Base-by-base conservation (phyloP, 2,329 filamentous ascomycete genomes). In the Stachybotrys chartarum region DNA sequence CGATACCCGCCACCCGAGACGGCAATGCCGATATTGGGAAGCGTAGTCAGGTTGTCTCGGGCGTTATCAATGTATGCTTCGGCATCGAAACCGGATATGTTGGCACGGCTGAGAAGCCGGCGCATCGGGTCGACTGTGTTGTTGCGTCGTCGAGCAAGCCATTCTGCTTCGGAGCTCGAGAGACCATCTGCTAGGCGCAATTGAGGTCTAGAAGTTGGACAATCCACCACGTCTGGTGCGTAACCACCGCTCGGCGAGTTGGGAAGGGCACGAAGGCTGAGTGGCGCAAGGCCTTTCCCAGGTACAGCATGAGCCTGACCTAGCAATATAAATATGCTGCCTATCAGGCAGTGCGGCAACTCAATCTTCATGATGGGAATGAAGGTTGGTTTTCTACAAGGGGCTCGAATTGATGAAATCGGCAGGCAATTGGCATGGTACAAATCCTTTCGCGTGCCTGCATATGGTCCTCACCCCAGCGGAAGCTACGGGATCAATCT, bases 1-100 rank as follows among this genome's bases (percentile, higher is more conserved):
- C 90, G 78, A 67, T 91, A 94, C 30, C 90, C 90, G 63, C 90
- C 90, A 7, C 90, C 90, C 0, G 88, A 91, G 39, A 86, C 75
- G 6, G 89, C 87, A 59, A 93, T 83, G 11, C 75, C 89, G 58
- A 93, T 84, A 59, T 72, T 73, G 10, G 75, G 75, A 18, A 74
- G 61, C 17, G 62, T 59, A 5, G 42, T 86, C 84, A 59, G 86
- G 66, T 91, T 90, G 68, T 86, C 85, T 32, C 82, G 70, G 57
- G 83, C 71, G 57, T 72, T 73, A 54, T 85, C 78, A 62, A 96
- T 81, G 67, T 91, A 96, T 1, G 72, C 65, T 3, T 73, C 74
- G 3, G 83, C 85, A 68, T 95, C 85, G 55, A 95, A 90, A 54
- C 79, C 83, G 6, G 78, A 69, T 55, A 96, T 90, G 59, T 84